These are phyloP conservation scores for Aphanomyces euteiches DNA, from an alignment of 352 stramenopile species.

Conservation along the genomic window DNA sequence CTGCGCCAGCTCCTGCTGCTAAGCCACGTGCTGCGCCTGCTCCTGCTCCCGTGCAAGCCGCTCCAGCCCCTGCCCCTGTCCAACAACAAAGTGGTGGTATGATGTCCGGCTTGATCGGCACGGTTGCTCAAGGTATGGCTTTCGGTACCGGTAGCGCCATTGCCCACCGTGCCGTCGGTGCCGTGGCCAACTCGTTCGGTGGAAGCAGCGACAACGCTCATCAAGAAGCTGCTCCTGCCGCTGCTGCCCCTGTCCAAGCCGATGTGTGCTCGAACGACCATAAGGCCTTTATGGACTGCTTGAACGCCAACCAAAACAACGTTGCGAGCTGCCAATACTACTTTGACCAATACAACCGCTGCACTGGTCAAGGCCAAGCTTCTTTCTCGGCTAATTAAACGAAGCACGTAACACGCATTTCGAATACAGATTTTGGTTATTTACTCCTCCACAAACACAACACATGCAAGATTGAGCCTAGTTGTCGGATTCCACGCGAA, in stretches of 20 bases:
- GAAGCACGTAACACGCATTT: not conserved
- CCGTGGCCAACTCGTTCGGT: slow-evolving; percentile 61
- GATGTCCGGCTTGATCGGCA: slow-evolving; percentile 90
- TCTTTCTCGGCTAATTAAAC: slow-evolving; percentile 16
- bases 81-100: slow-evolving; percentile 57
- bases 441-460: too few species aligned
- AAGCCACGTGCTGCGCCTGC: slow-evolving; percentile 49
- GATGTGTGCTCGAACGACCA: slow-evolving; percentile 55
- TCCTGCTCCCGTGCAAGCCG: slow-evolving; percentile 46
- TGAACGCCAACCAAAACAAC: slow-evolving; percentile 73
- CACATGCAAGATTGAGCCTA: too few species aligned
- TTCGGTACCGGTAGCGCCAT: slow-evolving; percentile 96
- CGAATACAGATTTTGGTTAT: not conserved
- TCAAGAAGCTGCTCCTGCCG: slow-evolving; percentile 31
- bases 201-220: slow-evolving; percentile 36
- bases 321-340: slow-evolving; percentile 82
- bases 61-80: slow-evolving; percentile 42
- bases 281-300: slow-evolving; percentile 76
- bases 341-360: slow-evolving; percentile 75
- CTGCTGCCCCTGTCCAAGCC: slow-evolving; percentile 28
- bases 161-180: slow-evolving; percentile 83
- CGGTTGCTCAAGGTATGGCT: slow-evolving; percentile 94
- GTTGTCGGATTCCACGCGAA: not conserved
- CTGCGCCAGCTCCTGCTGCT: slow-evolving; percentile 37
- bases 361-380: slow-evolving; percentile 38